Base-by-base conservation (phyloP, 805 yeast genomes). In the Candida coquimbonensis region DNA sequence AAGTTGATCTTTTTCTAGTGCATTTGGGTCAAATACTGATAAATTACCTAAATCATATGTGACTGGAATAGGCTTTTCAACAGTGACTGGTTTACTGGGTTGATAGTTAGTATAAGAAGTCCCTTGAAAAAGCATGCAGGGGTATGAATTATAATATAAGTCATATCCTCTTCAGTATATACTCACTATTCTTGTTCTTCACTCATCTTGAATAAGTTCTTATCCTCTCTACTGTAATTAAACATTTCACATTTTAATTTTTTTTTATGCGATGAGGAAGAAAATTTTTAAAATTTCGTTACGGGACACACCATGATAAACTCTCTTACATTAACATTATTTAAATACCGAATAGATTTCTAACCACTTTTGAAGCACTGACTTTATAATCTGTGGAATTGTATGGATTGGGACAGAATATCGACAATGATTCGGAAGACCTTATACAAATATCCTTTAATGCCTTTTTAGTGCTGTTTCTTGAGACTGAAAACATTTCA, bases 11-110 rank as follows among this genome's bases (percentile, higher is more conserved):
- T 73, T 70, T 53, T 87, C 95, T 53, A 91, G 67, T 19, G 96
- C 96, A 64, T 88, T 90, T 34, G 90, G 73, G 66, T 91, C 98
- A 61, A 87, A 90, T 3, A 86, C 87, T 6, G 96, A 84, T 45
- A 93, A 73, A 64, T 91, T 86, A 33, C 99, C 99, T 51, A 91
- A 69, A 64, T 93, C 99, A 61, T 77, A 91, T 4, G 80, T 72
- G 42, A 86, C 93, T 26, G 98, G 97, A 49, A 93, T 87, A 27
- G 84, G 84, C 65, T 90, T 90, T 41, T 87, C 95, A 33, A 93
- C 98, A 5, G 90, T 83, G 33, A 86, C 90, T 13, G 95, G 87
- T 60, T 83, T 81, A 49, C 72, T 53, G 36, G 9, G 5, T 8
- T 8, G 9, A 5, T 9, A 9, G 37, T 35, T 35, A 35, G 37